Conservation (phyloP, 371 early-diverging fungal genomes). For the Mucor sp. region DNA sequence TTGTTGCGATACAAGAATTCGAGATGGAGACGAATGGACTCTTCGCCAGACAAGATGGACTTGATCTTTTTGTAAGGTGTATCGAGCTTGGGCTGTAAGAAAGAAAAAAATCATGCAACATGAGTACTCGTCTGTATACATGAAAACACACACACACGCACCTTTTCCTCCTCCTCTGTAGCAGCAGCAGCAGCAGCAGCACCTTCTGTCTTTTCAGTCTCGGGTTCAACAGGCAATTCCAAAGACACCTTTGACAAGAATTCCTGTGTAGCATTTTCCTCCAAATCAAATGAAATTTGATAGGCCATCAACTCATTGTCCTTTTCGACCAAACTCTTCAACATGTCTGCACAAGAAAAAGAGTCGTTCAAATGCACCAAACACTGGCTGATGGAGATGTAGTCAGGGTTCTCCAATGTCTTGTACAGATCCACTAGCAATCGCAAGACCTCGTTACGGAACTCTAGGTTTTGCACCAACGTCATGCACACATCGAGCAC, state of each 20-base stretch:
- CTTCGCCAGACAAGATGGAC: conserved; percentile 85
- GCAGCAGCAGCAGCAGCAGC: too few relatives aligned
- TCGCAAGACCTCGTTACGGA: conserved; percentile 83
- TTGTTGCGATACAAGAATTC: conserved; percentile 96
- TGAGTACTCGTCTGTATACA: neutral
- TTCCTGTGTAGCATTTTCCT: conserved; percentile 93
- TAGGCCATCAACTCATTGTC: conserved; percentile 81
- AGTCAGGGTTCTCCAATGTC: conserved; percentile 82
- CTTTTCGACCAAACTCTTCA: conserved; percentile 64
- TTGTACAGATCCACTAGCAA: conserved; percentile 84
- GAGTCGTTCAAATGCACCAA: conserved; percentile 88
- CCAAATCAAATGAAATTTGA: conserved; percentile 97
- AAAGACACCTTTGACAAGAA: conserved; percentile 78
- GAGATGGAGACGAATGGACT: conserved; percentile 86
- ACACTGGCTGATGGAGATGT: conserved; percentile 89
- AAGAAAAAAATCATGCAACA: neutral
- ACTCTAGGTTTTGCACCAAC: conserved; percentile 77
- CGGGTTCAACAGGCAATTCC: conserved; percentile 65
- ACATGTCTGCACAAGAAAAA: conserved; percentile 69
- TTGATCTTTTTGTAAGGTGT: conserved; percentile 58
- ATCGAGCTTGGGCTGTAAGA: conserved; percentile 19
- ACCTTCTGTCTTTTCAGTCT: conserved; percentile 24
- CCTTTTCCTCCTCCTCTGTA: conserved; percentile 56
- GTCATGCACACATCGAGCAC: conserved; percentile 82
- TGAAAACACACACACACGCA: conserved; percentile 10